Base-by-base conservation (phyloP, 148 eudicot species). In the Limonium bicolor region DNA sequence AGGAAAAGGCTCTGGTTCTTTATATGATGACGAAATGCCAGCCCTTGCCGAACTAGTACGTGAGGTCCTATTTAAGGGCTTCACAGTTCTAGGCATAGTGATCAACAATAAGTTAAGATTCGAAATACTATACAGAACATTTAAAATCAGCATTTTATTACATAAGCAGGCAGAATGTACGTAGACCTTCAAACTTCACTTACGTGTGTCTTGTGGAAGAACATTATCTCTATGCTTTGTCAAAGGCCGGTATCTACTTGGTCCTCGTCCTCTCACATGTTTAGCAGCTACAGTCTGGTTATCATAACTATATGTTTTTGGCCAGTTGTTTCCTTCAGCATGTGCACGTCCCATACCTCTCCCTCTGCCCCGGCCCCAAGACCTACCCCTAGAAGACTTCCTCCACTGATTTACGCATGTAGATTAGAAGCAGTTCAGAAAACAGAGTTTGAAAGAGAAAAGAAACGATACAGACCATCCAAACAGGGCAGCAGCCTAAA, bases 261-360 rank as follows among this genome's bases (percentile, higher is more conserved):
- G 87, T 19, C 99, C 99, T 60, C 95, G 61, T 21, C 99, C 99
- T 59, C 72, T 73, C 27, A 73, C 84, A 63, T 53, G 53, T 76
- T 69, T 84, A 2, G 82, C 77, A 27, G 60, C 74, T 56, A 51
- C 45, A 58, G 39, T 69, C 59, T 69, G 74, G 46, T 60, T 65
- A 56, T 55, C 58, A 39, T 58, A 67, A 49, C 59, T 61, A 53
- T 46, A 51, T 41, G 46, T 47, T 27, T 45, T 54, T 55, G 60
- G 72, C 32, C 64, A 46, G 54, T 68, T 68, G 44, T 52, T 62
- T 50, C 70, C 88, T 24, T 59, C 70, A 40, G 55, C 61, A 65
- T 46, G 48, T 25, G 71, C 79, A 64, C 69, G 77, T 33, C 63
- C 70, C 30, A 62, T 46, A 35, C 82, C 82, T 68, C 84, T 63